These are phyloP conservation scores for Musa troglodytarum DNA, from an alignment of 176 grass and related monocot species.

Conservation along the genomic window DNA sequence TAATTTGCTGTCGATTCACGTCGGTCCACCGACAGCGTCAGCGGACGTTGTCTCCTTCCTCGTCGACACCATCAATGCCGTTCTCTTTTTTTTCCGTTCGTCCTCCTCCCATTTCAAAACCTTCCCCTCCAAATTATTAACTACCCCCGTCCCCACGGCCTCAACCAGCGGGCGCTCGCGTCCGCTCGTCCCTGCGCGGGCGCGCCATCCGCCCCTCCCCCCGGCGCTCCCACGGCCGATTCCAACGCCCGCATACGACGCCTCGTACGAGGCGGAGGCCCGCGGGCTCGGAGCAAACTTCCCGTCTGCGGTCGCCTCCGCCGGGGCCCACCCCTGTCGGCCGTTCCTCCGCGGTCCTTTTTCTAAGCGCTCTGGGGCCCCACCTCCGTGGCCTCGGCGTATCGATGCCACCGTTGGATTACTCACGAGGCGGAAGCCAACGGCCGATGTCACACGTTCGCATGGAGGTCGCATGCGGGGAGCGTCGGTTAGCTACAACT, in stretches of 20 bases:
- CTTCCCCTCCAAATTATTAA: not conserved
- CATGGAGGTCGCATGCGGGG: not conserved
- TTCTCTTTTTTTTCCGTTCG: not conserved
- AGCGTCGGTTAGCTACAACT: not conserved
- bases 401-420: not conserved
- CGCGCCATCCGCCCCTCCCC: not conserved
- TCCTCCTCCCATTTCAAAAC: not conserved
- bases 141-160: not conserved
- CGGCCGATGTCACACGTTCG: not conserved
- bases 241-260: not conserved
- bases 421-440: not conserved
- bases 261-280: not conserved
- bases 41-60: not conserved
- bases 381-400: not conserved
- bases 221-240: not conserved
- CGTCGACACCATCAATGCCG: constrained; percentile 1
- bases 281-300: not conserved
- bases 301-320: not conserved
- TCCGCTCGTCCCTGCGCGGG: not conserved
- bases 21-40: not conserved
- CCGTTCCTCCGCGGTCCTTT: not conserved
- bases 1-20: not conserved
- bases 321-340: not conserved
- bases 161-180: not conserved
- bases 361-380: not conserved